These are phyloP conservation scores for Microdochium bolleyi DNA, from an alignment of 2,329 filamentous ascomycete species.

Conservation along the genomic window DNA sequence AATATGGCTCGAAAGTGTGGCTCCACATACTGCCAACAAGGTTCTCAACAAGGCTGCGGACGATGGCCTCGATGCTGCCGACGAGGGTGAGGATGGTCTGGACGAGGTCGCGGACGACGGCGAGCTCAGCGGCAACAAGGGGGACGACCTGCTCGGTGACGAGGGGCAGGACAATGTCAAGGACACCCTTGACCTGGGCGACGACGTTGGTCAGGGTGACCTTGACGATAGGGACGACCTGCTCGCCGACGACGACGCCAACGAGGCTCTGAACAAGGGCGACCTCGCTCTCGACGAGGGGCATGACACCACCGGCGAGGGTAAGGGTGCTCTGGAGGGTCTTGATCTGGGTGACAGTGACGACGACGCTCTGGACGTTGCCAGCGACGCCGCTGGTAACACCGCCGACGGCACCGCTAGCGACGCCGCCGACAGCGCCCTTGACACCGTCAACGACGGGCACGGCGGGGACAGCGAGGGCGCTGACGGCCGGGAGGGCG, in stretches of 20 bases:
- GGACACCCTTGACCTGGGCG: constrained; percentile 11
- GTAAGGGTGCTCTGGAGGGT: constrained; percentile 1
- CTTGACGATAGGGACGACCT: constrained; percentile 10
- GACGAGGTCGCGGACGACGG: constrained; percentile 5
- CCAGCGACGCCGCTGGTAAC: constrained; percentile 13
- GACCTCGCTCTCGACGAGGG: constrained; percentile 11
- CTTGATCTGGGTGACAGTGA: constrained; percentile 4
- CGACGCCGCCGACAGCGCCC: not conserved
- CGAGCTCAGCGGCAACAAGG: constrained; percentile 10
- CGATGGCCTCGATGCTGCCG: constrained; percentile 10
- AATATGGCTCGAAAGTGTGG: no score
- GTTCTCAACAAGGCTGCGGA: constrained; percentile 8
- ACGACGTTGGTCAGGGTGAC: constrained; percentile 11
- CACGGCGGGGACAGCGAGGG: not conserved
- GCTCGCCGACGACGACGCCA: constrained; percentile 5
- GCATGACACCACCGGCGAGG: constrained; percentile 10
- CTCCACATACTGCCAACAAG: constrained; percentile 8
- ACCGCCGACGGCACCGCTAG: not conserved
- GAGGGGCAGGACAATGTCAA: constrained; percentile 10
- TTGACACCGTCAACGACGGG: not conserved
- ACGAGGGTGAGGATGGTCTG: constrained; percentile 11
- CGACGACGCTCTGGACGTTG: constrained; percentile 7
- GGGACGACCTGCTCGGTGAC: constrained; percentile 7
- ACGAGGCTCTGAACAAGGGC: not conserved
- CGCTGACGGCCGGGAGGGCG: constrained; percentile 15